phyloP scores from a whole-genome alignment of 2,329 filamentous ascomycete species.

The Microdochium nivale region DNA sequence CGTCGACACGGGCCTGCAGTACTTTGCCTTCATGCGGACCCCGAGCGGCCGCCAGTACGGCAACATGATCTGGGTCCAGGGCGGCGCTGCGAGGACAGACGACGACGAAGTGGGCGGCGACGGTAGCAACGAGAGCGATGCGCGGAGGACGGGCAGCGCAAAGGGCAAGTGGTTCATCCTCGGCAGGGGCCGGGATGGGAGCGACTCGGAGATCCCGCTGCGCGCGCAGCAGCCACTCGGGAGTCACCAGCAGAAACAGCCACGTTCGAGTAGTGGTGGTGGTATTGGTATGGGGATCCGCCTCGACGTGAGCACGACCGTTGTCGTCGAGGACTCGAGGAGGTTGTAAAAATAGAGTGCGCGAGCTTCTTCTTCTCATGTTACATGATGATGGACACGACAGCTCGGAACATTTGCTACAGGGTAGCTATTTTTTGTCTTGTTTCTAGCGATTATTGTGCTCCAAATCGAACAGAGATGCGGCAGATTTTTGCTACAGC shows the following conservation, averaged over 20 bases:
- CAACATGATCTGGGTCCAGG: constrained; percentile 1
- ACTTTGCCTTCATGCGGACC: neutral
- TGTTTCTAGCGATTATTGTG: no score
- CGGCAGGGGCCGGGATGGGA: neutral
- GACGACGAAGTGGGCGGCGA: neutral
- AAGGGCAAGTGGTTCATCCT: neutral
- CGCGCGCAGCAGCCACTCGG: neutral
- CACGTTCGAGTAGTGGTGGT: neutral
- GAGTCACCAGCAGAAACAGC: neutral
- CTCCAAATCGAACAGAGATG: no score
- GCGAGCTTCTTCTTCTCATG: neutral
- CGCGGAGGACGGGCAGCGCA: neutral
- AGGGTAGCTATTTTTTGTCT: no score
- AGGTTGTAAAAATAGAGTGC: neutral
- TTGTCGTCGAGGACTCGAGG: neutral
- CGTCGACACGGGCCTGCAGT: neutral
- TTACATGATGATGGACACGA: neutral
- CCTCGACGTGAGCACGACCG: neutral
- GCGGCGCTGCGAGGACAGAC: neutral
- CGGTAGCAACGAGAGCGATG: neutral
- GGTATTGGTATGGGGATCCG: neutral
- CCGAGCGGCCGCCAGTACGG: neutral
- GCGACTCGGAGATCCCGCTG: neutral
- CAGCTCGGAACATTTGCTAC: neutral
- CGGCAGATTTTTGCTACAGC: no score